Evolutionary conservation across 495 filamentous ascomycete species (phyloP), one percentile per base, ranked within the genome.

Genomic region (Podospora australis): DNA sequence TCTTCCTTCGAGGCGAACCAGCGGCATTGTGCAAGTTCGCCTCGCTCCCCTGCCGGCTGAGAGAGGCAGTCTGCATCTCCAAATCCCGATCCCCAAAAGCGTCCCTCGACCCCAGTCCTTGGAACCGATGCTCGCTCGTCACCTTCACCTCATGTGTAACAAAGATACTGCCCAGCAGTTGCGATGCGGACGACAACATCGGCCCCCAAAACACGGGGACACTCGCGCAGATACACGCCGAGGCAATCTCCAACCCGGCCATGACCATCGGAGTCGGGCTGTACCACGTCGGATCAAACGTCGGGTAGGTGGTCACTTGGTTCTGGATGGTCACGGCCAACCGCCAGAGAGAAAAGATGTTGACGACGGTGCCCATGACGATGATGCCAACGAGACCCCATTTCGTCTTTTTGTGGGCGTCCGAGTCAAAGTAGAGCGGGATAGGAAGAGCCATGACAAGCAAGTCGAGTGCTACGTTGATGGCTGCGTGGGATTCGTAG

Each of bases 161-260:
- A 39, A 68, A 63, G 39, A 68, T 68, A 28, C 55, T 45, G 26
- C 56, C 56, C 4, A 62, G 41, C 1, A 55, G 40, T 23, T 54
- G 32, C 19, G 52, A 55, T 0, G 43, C 28, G 8, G 34, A 17
- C 13, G 13, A 19, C n/a, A 41, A 16, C 29, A 49, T 54, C 44
- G 28, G 58, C 4, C 25, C 57, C 65, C 65, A 68, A 35, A 68
- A 65, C 3, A 66, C 54, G 2, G 65, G 65, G 4, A 68, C 47
- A 34, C 61, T 64, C 19, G 59, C 61, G 50, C 63, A 66, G n/a
- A 67, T 61, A 24, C 55, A 58, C 6, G 64, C 55, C 40, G 53
- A 29, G n/a, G 56, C 54, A 5, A 54, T 53, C 44, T 67, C 64
- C 1, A 63, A 42, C 2, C 30, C 56, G 0, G 56, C 64, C 40